Percentiles rank a stretch among this genome's conserved stretches.
phyloP scores from a whole-genome alignment of 805 yeast species.

The Ogataea sp. region DNA sequence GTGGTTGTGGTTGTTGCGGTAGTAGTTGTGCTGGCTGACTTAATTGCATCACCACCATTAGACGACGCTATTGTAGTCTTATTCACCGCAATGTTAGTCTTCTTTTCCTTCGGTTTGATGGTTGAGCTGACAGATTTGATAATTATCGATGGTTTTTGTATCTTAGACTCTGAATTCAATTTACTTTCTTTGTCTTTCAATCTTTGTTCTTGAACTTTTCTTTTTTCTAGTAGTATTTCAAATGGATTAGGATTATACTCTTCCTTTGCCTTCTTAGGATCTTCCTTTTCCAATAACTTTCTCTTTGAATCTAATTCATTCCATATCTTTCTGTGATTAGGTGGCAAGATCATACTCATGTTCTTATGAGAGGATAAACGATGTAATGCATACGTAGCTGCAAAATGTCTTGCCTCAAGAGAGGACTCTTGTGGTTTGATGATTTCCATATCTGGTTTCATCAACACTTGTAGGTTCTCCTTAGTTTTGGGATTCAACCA shows the following conservation, averaged over 20 bases:
- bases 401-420: constrained; percentile 81
- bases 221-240: constrained; percentile 49
- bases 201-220: constrained; percentile 33
- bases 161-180: constrained; percentile 42
- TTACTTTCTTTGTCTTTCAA: constrained; percentile 40
- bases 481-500: constrained; percentile 79
- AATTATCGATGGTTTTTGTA: constrained; percentile 37
- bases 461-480: constrained; percentile 48
- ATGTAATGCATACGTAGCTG: constrained; percentile 83
- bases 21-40: constrained; percentile 5
- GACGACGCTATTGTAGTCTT: too few species aligned
- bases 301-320: constrained; percentile 56
- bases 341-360: constrained; percentile 80
- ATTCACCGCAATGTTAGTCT: too few species aligned
- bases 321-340: constrained; percentile 78
- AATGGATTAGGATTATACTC: constrained; percentile 74
- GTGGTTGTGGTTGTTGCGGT: not conserved
- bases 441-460: constrained; percentile 43
- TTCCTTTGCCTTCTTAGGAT: constrained; percentile 39
- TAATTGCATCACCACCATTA: too few species aligned
- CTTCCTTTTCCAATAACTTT: constrained; percentile 34
- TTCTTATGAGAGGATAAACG: constrained; percentile 76
- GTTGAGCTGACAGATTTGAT: constrained; percentile 11
- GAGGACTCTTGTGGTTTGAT: constrained; percentile 69
- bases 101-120: not conserved